Base-by-base conservation (phyloP, 2,329 filamentous ascomycete genomes). In the Rhytidhysteron rufulum region DNA sequence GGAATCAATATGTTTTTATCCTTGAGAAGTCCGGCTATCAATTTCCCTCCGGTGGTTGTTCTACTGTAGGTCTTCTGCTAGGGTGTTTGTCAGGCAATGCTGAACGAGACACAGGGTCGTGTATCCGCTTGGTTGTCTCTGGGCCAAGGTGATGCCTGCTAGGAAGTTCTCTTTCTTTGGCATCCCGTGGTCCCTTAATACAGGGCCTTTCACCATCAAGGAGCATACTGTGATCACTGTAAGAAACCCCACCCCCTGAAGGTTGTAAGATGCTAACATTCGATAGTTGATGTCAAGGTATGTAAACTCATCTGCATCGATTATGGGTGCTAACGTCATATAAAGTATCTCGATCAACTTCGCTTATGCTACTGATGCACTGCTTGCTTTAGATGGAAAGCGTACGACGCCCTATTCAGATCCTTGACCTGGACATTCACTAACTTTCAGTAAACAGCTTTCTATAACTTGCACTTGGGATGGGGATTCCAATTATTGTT, bases 351-450 rank as follows among this genome's bases (percentile, higher is more conserved):
- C 17, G 9, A 31, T 38, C 5, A 48, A 36, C 24, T 65, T 65
- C 6, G 81, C 83, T 3, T 88, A 88, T 51, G 81, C 83, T 1
- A 88, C 84, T 0, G 83, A 88, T 50, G 81, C 86, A n/a, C 75
- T 88, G 31, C 69, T 86, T 2, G 84, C 84, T 0, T 82, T 56
- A 1, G 24, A 48, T 13, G 51, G 44, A 6, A 54, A 51, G 25
- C 45, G 32, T 34, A n/a, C 4, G 32, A 15, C 13, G 4, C 13
- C 5, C 9, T 6, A 1, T 29, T 16, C 33, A 37, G 6, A 41
- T 19, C 16, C 6, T 5, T 41, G 13, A 19, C 20, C 36, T 18
- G 27, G 31, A 13, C 31, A 37, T 27, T 36, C 20, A 19, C n/a
- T n/a, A n/a, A n/a, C n/a, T n/a, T n/a, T n/a, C 8, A 9, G 22